Base-by-base conservation (phyloP, 768 basidiomycete species). In the Galerina sulciceps region DNA sequence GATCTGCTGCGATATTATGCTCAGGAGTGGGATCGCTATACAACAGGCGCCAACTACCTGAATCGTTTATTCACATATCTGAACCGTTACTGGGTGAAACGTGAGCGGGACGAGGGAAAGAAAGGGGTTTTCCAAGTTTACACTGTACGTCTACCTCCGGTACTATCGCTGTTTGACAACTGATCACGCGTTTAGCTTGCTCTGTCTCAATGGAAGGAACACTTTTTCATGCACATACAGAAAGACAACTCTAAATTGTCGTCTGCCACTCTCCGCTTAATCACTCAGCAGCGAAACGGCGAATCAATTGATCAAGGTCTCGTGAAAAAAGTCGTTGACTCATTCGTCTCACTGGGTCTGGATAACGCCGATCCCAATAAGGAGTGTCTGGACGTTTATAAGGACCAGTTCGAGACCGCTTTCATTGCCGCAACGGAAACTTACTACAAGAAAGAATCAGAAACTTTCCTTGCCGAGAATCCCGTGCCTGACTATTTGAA, bases 81-180 rank as follows among this genome's bases (percentile, higher is more conserved):
- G 58, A 99, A 99, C 74, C 91, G 97, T 31, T 96, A 99, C 73
- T 99, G 97, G 97, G 97, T 99, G 48, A 99, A 97, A 77, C 86
- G 97, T 55, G 97, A 99, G 73, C 88, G 96, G 71, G 96, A 99
- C 67, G 97, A 99, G 71, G 97, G 97, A 13, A 86, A 96, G 71
- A 97, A 96, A 76, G 89, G 89, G 37, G 91, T 99, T 20, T 99
- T 96, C 73, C 89, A 87, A 2, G 94, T 99, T 17, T 99, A 99
- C 74, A 99, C 96, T 22, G 96, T 97, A 67, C 67, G 90, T 70
- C 26, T 56, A 35, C 53, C 26, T 51, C 46, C 35, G 35, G 52
- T 35, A 23, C 36, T 4, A 38, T 52, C 43, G 40, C 34, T 54
- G 6, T n/a, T 42, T 40, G 15, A 43, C 37, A 64, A 42, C 46